These are phyloP conservation scores for Quercus wislizeni DNA, from an alignment of 306 rosid species.

Conservation along the genomic window DNA sequence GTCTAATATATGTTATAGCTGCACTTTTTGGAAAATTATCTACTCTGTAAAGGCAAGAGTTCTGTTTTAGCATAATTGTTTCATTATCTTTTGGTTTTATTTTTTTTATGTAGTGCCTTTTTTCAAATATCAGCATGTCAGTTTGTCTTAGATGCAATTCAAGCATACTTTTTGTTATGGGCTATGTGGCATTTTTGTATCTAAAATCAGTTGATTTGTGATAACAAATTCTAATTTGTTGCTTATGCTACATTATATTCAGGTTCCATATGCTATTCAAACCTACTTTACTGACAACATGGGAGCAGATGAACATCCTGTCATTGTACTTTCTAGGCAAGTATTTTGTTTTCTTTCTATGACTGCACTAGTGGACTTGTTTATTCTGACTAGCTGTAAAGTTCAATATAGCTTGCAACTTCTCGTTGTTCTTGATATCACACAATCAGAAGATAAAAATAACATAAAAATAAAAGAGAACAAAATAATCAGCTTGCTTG, in stretches of 20 bases:
- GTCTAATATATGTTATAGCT: neutral
- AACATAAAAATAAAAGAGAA: neutral
- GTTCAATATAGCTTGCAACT: neutral
- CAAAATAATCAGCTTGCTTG: neutral
- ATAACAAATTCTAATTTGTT: slow-evolving; percentile 24
- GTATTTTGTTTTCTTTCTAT: slow-evolving; percentile 17
- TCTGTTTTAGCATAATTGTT: neutral
- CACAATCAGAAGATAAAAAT: neutral
- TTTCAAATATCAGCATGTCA: neutral
- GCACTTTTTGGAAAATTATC: neutral
- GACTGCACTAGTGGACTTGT: neutral
- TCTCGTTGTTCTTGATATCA: neutral
- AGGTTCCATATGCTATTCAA: slow-evolving; percentile 83
- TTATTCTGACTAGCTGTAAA: neutral
- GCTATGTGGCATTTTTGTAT: neutral
- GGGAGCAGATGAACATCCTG: slow-evolving; percentile 81
- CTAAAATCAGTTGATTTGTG: neutral
- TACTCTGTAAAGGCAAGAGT: neutral
- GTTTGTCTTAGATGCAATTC: neutral
- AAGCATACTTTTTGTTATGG: neutral
- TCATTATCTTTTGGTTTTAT: neutral
- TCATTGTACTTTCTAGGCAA: slow-evolving; percentile 79
- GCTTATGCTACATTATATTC: slow-evolving; percentile 28
- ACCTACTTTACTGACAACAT: slow-evolving; percentile 54
- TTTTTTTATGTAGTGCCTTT: neutral